A percentile compares a stretch with the other conserved stretches of the same genome.
Conservation (phyloP, 1,284 basidiomycete species). For the Pterulicium gracile region DNA sequence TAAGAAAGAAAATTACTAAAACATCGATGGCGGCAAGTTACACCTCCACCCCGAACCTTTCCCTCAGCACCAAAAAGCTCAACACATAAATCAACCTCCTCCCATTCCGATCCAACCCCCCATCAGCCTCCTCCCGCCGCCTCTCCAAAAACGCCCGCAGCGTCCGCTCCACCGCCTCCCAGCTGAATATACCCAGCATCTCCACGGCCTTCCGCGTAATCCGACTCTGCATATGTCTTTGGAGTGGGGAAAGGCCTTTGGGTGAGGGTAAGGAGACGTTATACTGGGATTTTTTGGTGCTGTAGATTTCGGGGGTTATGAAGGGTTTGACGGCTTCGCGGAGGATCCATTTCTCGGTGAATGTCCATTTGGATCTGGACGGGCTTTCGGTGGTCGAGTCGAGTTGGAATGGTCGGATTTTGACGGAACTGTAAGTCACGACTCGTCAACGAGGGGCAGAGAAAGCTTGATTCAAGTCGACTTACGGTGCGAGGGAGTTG, state of each 20-base stretch:
- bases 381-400: too few relatives aligned
- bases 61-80: slow-evolving; percentile 10
- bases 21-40: too few relatives aligned
- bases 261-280: slow-evolving; percentile 9
- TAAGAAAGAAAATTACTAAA: too few relatives aligned
- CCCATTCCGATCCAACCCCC: slow-evolving; percentile 8
- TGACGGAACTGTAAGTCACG: slow-evolving; percentile 8
- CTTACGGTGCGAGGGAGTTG: slow-evolving; percentile 12
- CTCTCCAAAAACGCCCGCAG: slow-evolving; percentile 8
- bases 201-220: slow-evolving; percentile 8
- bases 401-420: slow-evolving; percentile 9
- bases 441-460: not conserved
- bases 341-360: slow-evolving; percentile 14
- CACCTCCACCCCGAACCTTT: slow-evolving; percentile 8
- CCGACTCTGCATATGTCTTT: slow-evolving; percentile 4
- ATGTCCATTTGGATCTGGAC: slow-evolving; percentile 10
- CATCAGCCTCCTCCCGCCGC: slow-evolving; percentile 7
- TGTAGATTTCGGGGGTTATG: slow-evolving; percentile 12
- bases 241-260: slow-evolving; percentile 7
- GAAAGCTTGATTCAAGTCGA: not conserved
- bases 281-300: slow-evolving; percentile 11
- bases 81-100: slow-evolving; percentile 7
- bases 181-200: slow-evolving; percentile 7
- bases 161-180: slow-evolving; percentile 5
- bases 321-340: slow-evolving; percentile 13